Evolutionary conservation across 2,329 filamentous ascomycete species (phyloP), one percentile per base, ranked within the genome.

Genomic region (Aspergillus aculeatinus): DNA sequence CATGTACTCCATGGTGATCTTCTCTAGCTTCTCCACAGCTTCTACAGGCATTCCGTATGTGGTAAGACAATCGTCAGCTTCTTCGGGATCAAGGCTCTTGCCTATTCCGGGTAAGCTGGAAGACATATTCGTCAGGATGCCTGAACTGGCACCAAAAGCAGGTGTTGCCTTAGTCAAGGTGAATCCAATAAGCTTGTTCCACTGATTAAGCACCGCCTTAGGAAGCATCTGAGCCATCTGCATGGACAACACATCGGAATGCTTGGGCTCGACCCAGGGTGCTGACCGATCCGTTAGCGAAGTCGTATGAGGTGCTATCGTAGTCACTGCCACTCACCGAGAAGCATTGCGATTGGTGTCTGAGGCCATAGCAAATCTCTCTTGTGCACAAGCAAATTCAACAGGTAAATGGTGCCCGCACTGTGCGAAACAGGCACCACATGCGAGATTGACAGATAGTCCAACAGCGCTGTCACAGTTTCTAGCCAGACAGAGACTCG

Each of bases 401-500:
- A 19, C 25, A 35, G 5, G 42, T 55, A 55, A 21, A 55, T 47
- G 1, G 53, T 55, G 25, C 53, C 53, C 1, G 53, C 53, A 25
- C 42, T 55, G n/a, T 55, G 53, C 6, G 53, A 55, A 4, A 55
- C 5, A 14, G 53, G 53, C 11, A 55, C 44, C 14, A 55, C 29
- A 25, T 55, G 42, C 44, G 42, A 5, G 29, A 55, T 48, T 19
- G 53, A 33, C 27, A 55, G 29, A n/a, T 48, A 31, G n/a, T 48
- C n/a, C 53, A 55, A 2, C 27, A 55, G 23, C 14, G 44, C 53
- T 23, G 53, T 16, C 1, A 48, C 42, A 9, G 42, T 7, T 35
- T 55, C 42, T n/a, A 55, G 42, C 53, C 53, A 55, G 12, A 55
- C 21, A 16, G 5, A 21, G 53, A 55, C 53, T n/a, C 53, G 42